These are phyloP conservation scores for Sonneratia caseolaris DNA, from an alignment of 345 rosid species.

Conservation along the genomic window DNA sequence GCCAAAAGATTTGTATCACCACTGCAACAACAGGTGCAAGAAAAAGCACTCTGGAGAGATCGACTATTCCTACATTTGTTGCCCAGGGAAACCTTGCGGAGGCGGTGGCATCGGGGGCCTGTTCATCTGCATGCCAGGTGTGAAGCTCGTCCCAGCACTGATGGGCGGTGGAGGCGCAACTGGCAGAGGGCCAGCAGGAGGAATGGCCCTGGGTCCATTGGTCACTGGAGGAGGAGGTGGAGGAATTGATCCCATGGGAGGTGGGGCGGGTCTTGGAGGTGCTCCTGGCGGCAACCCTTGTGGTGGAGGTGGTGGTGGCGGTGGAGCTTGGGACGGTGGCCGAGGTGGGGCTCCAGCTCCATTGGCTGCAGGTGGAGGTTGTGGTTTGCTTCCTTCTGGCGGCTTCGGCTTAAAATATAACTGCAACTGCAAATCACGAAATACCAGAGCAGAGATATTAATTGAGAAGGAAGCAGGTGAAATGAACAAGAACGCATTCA, in stretches of 20 bases:
- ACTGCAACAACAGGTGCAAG: not conserved
- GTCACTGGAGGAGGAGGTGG: constrained; percentile 79
- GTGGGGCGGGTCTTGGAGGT: constrained; percentile 47
- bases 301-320: constrained; percentile 60
- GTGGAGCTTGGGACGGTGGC: constrained; percentile 56
- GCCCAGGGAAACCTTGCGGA: constrained; percentile 47
- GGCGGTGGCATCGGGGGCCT: constrained; percentile 43
- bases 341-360: constrained; percentile 50
- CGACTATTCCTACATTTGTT: constrained; percentile 30
- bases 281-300: constrained; percentile 45
- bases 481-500: constrained; percentile 9
- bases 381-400: constrained; percentile 70
- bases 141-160: constrained; percentile 60
- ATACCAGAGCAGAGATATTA: not conserved
- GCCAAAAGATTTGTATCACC: not conserved
- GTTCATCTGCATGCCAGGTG: constrained; percentile 39
- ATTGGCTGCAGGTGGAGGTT: constrained; percentile 45
- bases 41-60: not conserved
- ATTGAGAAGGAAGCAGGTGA: constrained; percentile 11
- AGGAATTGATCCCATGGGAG: constrained; percentile 50
- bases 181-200: constrained; percentile 53
- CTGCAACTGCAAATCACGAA: constrained; percentile 50
- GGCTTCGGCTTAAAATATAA: constrained; percentile 80
- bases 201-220: constrained; percentile 65
- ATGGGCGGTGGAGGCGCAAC: constrained; percentile 62